A percentile compares a stretch with the other conserved stretches of the same genome.
Evolutionary conservation across 179 eudicot species (phyloP).

Genomic region (Spergularia azorica): DNA sequence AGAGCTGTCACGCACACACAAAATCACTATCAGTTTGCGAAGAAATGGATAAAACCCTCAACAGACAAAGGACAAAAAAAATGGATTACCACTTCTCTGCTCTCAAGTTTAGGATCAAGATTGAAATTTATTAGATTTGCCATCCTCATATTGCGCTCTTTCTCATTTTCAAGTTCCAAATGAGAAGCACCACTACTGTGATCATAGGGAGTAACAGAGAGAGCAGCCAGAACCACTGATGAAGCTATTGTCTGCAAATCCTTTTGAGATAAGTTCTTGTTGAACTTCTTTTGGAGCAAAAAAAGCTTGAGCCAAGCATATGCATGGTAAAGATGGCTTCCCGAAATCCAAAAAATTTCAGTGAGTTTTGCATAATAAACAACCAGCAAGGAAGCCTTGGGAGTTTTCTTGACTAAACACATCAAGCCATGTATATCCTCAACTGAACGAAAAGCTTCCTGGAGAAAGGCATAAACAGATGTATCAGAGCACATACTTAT

Average conservation of each 20-base stretch:
- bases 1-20: conserved; percentile 57
- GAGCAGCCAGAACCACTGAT: conserved; percentile 82
- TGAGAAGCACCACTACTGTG: conserved; percentile 68
- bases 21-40: conserved; percentile 7
- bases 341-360: conserved; percentile 84
- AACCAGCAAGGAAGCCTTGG: conserved; percentile 82
- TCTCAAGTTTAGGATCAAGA: conserved; percentile 76
- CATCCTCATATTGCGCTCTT: conserved; percentile 73
- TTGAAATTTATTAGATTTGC: conserved; percentile 80
- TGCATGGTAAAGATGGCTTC: conserved; percentile 83
- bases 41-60: not conserved
- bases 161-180: conserved; percentile 82
- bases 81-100: conserved; percentile 76
- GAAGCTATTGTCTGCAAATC: conserved; percentile 93
- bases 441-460: conserved; percentile 96
- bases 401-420: conserved; percentile 88
- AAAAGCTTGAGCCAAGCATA: conserved; percentile 97
- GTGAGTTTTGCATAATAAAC: conserved; percentile 89
- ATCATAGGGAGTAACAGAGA: conserved; percentile 81
- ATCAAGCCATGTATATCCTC: conserved; percentile 92
- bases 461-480: conserved; percentile 18
- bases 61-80: conserved; percentile 1
- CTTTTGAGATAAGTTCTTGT: conserved; percentile 84
- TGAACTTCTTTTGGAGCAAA: conserved; percentile 77
- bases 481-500: not conserved